Conservation (phyloP, 2,329 filamentous ascomycete genomes). For the Pseudopyricularia javanii region DNA sequence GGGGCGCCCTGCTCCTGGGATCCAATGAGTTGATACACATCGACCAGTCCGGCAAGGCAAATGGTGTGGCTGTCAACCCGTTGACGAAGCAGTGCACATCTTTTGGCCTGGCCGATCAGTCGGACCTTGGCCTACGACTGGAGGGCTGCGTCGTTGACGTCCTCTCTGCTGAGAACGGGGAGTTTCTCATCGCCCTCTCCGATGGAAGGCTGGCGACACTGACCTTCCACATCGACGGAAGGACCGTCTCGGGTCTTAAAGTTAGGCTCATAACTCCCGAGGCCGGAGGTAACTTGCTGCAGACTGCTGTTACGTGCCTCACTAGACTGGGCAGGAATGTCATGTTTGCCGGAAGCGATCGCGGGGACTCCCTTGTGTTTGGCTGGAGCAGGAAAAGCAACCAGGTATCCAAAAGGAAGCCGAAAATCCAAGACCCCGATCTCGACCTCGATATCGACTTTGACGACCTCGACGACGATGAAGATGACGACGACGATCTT, state of each 20-base stretch:
- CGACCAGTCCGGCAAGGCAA: constrained; percentile 88
- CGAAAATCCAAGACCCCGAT: constrained; percentile 44
- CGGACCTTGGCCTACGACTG: constrained; percentile 63
- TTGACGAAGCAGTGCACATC: constrained; percentile 74
- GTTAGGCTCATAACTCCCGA: constrained; percentile 53
- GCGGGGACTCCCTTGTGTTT: constrained; percentile 67
- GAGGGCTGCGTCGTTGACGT: constrained; percentile 72
- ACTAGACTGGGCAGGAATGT: constrained; percentile 54
- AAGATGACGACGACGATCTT: constrained; percentile 48
- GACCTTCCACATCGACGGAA: constrained; percentile 76
- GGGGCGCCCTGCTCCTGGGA: constrained; percentile 77
- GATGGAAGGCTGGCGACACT: constrained; percentile 65
- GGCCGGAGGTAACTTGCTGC: constrained; percentile 50
- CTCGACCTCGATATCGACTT: constrained; percentile 36
- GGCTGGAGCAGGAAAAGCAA: constrained; percentile 62
- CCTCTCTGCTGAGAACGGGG: constrained; percentile 63
- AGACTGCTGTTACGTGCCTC: constrained; percentile 54
- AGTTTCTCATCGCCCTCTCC: constrained; percentile 71
- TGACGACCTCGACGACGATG: constrained; percentile 33
- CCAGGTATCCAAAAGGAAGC: constrained; percentile 49
- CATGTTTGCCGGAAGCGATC: constrained; percentile 78
- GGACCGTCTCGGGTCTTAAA: constrained; percentile 79
- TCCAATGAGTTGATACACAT: constrained; percentile 88
- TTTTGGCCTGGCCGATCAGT: constrained; percentile 79
- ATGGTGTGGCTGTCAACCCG: constrained; percentile 83